Evolutionary conservation across 257 asterid genomes (phyloP), one percentile per base, ranked within the genome.

Genomic region (Echites panduratus): DNA sequence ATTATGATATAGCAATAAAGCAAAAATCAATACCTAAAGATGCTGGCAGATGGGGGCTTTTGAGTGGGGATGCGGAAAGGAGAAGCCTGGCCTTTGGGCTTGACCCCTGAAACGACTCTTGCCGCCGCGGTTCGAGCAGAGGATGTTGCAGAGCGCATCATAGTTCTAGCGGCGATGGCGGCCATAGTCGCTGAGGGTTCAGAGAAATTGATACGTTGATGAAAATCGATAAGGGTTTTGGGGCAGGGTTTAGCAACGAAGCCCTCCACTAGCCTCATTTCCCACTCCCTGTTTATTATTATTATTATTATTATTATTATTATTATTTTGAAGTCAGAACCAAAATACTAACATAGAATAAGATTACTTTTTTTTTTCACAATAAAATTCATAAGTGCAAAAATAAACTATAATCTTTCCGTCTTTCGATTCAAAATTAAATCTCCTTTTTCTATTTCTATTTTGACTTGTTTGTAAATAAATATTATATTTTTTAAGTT

Each of bases 121-220:
- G 89, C 71, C 59, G 90, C 74, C 64, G 92, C 84, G 43, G 80
- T 65, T 70, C 91, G 82, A 70, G 80, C 79, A 54, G 96, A 78
- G 47, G 82, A 49, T 3, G 86, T 57, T 73, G 82, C 88, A 70
- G 96, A 88, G 74, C 96, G 96, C 16, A 88, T 54, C 63, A 77
- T 74, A 43, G 92, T 79, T 79, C 93, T 79, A 52, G 93, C 94
- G 87, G 94, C 94, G 88, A 80, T 45, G 85, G 90, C 56, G 74
- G 90, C 90, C 88, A 86, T 83, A 12, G 78, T 58, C 70, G 77
- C 83, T 84, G 77, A 78, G 27, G 32, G 16, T 64, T 38, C 45
- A 41, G 69, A 64, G 47, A 47, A 63, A 35, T 24, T 11, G 7
- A 14, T 3, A 1, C 7, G 29, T 53, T 26, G 24, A 17, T 17